Evolutionary conservation across 202 grass and related monocot species (phyloP).

Genomic region (Schoenoplectus triqueter): DNA sequence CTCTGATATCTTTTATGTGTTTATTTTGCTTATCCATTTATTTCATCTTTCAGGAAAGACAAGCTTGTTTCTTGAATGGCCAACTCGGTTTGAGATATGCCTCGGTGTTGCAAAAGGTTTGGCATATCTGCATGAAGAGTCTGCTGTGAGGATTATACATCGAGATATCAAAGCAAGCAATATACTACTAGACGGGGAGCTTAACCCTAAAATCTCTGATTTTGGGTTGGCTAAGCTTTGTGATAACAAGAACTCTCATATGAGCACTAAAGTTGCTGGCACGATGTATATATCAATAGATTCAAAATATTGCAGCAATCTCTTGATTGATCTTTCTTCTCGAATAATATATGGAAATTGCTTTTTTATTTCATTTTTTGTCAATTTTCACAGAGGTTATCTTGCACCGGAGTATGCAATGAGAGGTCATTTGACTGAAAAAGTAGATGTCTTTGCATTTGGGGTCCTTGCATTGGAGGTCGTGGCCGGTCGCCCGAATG

Average conservation of each 20-base stretch:
- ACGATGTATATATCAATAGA: slow-evolving; percentile 66
- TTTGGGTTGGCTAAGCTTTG: slow-evolving; percentile 85
- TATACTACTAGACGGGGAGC: slow-evolving; percentile 72
- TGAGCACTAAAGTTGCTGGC: slow-evolving; percentile 85
- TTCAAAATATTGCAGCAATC: background rate
- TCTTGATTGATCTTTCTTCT: background rate
- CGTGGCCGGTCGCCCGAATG: slow-evolving; percentile 48
- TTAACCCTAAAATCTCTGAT: slow-evolving; percentile 93
- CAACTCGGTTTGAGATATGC: slow-evolving; percentile 78
- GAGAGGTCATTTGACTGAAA: slow-evolving; percentile 90
- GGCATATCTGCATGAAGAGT: slow-evolving; percentile 86
- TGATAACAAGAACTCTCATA: slow-evolving; percentile 79
- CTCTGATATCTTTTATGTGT: background rate
- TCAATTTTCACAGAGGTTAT: slow-evolving; percentile 56
- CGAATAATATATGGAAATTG: background rate
- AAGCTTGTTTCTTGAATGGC: slow-evolving; percentile 46
- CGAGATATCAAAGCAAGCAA: slow-evolving; percentile 92
- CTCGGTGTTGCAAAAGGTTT: slow-evolving; percentile 79
- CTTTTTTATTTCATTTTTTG: background rate
- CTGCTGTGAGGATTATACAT: slow-evolving; percentile 70
- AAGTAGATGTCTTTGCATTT: slow-evolving; percentile 77
- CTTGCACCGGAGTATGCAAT: slow-evolving; percentile 94
- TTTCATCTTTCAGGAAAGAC: slow-evolving; percentile 15
- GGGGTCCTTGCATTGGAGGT: slow-evolving; percentile 50
- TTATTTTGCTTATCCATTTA: background rate